Evolutionary conservation across 1,139 yeast species (phyloP).

Genomic region (Martiniozyma asiatica): DNA sequence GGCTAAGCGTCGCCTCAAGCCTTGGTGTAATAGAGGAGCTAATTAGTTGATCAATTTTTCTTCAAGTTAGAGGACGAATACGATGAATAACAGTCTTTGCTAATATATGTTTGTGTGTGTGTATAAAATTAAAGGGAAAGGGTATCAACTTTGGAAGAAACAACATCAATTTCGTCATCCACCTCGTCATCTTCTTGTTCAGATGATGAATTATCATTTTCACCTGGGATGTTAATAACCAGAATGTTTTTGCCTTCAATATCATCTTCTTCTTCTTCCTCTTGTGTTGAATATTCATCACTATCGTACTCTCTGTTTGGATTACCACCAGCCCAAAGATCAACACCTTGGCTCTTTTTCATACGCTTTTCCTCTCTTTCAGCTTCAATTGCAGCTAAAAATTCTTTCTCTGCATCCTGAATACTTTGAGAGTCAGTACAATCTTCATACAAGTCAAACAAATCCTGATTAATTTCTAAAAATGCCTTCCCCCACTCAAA

Average conservation of each 20-base stretch:
- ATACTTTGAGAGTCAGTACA: conserved; percentile 80
- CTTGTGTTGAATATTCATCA: conserved; percentile 14
- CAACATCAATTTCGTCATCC: neutral
- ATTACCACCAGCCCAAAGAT: conserved; percentile 72
- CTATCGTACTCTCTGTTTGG: conserved; percentile 36
- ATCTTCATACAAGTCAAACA: conserved; percentile 57
- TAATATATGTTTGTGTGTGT: too few relatives aligned
- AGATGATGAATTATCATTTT: conserved; percentile 2
- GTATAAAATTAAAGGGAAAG: too few relatives aligned
- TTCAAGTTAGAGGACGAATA: too few relatives aligned
- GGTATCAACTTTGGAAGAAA: too few relatives aligned
- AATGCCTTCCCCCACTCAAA: conserved; percentile 93
- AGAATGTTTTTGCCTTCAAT: conserved; percentile 16
- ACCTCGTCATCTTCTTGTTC: conserved; percentile 1
- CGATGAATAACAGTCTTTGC: too few relatives aligned
- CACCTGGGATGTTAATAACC: conserved; percentile 1
- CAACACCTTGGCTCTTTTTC: conserved; percentile 34
- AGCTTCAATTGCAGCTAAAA: conserved; percentile 56
- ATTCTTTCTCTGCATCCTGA: conserved; percentile 58
- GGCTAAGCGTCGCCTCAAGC: too few relatives aligned
- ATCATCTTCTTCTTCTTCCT: conserved; percentile 21
- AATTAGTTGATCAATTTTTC: too few relatives aligned
- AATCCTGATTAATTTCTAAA: conserved; percentile 68
- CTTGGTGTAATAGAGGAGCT: too few relatives aligned
- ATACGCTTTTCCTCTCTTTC: conserved; percentile 59